Conservation (phyloP, 257 asterid species). For the Coffea eugenioides region DNA sequence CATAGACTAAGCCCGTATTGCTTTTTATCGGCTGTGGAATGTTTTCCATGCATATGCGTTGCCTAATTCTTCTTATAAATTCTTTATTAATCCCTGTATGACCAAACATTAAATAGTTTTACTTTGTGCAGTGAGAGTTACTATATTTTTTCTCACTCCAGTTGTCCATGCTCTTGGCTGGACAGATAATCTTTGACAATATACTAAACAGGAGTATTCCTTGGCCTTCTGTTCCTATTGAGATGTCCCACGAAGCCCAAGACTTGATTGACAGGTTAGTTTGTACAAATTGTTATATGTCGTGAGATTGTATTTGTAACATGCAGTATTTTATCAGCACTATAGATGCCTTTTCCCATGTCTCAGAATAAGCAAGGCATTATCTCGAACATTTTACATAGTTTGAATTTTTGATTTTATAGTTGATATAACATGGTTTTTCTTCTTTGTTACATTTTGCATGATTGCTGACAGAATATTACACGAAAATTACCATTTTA, state of each 20-base stretch:
- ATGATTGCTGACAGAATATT: background rate
- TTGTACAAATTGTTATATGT: background rate
- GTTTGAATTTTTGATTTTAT: background rate
- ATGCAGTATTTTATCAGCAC: background rate
- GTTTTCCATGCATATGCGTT: background rate
- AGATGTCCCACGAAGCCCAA: conserved; percentile 76
- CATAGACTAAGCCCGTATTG: background rate
- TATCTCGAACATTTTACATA: background rate
- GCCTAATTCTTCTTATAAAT: background rate
- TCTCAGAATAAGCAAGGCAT: background rate
- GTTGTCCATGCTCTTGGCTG: conserved; percentile 25
- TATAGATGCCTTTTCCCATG: background rate
- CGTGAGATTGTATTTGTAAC: background rate
- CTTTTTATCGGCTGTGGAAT: background rate
- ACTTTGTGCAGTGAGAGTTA: background rate
- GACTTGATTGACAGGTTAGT: conserved; percentile 84
- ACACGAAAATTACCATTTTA: background rate
- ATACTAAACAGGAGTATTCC: conserved; percentile 82
- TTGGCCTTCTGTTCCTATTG: conserved; percentile 82
- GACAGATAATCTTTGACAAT: conserved; percentile 80
- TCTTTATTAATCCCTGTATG: background rate
- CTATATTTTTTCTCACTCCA: conserved; percentile 5
- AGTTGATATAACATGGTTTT: background rate
- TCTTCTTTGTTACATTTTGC: background rate
- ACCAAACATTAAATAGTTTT: background rate